A percentile compares a stretch with the other conserved stretches of the same genome.
Conservation (phyloP, 495 filamentous ascomycete species). For the Xeromyces bisporus region DNA sequence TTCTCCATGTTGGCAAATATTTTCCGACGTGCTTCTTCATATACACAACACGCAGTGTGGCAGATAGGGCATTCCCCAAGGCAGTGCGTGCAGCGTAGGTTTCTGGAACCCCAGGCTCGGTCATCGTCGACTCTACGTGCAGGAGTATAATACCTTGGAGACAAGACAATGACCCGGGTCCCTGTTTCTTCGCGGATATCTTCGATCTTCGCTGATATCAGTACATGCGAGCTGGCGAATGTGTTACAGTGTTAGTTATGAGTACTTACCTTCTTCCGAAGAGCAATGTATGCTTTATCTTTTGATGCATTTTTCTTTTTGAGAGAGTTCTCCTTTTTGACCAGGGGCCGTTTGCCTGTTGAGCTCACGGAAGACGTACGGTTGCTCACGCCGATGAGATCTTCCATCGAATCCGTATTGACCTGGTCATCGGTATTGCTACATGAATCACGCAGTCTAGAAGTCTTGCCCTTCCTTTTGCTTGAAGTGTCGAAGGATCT, state of each 20-base stretch:
- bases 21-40: slow-evolving; percentile 1
- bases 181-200: slow-evolving; percentile 7
- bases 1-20: background rate
- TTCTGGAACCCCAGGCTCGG: slow-evolving; percentile 6
- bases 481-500: background rate
- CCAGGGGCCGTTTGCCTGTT: no score
- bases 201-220: slow-evolving; percentile 3
- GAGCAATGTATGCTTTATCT: no score
- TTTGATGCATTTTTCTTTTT: background rate
- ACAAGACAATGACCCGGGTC: slow-evolving; percentile 3
- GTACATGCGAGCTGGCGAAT: background rate
- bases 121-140: slow-evolving; percentile 3
- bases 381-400: no score
- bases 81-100: slow-evolving; percentile 9
- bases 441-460: background rate
- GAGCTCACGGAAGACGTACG: no score
- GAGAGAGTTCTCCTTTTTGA: background rate
- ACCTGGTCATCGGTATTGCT: no score
- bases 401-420: no score
- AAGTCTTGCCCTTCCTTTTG: background rate
- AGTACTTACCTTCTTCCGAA: slow-evolving; percentile 1
- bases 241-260: background rate
- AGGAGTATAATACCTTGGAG: background rate
- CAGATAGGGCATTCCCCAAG: slow-evolving; percentile 9
- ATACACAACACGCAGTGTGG: slow-evolving; percentile 8